phyloP scores from a whole-genome alignment of 805 yeast species.

The Candida insectorum region DNA sequence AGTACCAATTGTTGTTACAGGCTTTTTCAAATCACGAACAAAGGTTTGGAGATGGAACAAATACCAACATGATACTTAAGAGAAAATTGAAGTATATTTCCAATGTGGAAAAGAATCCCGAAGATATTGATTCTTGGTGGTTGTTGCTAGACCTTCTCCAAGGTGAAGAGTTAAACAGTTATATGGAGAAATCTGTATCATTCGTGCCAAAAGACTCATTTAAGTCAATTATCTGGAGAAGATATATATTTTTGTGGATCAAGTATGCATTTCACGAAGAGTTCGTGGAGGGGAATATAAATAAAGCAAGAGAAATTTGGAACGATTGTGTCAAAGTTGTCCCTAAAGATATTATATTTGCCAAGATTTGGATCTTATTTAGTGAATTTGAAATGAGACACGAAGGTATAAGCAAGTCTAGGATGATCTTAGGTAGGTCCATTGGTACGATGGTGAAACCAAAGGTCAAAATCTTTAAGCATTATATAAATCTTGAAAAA shows the following conservation, averaged over 20 bases:
- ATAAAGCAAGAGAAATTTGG: slow-evolving; percentile 50
- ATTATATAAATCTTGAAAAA: slow-evolving; percentile 67
- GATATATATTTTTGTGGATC: slow-evolving; percentile 71
- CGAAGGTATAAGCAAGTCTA: slow-evolving; percentile 41
- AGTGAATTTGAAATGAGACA: slow-evolving; percentile 75
- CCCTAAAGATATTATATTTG: slow-evolving; percentile 62
- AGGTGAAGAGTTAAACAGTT: slow-evolving; percentile 22
- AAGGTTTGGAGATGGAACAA: slow-evolving; percentile 61
- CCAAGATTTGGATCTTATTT: slow-evolving; percentile 68
- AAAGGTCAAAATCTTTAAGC: slow-evolving; percentile 52
- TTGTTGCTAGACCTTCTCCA: slow-evolving; percentile 52
- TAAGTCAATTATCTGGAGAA: slow-evolving; percentile 52
- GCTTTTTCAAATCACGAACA: slow-evolving; percentile 58
- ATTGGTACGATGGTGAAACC: slow-evolving; percentile 48
- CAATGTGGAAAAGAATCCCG: slow-evolving; percentile 42
- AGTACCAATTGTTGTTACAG: slow-evolving; percentile 31
- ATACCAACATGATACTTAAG: slow-evolving; percentile 42
- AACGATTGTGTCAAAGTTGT: slow-evolving; percentile 43
- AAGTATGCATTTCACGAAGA: slow-evolving; percentile 64
- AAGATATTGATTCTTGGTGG: slow-evolving; percentile 85
- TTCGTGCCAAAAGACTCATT: slow-evolving; percentile 31
- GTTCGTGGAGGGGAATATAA: slow-evolving; percentile 37
- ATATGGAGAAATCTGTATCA: slow-evolving; percentile 44
- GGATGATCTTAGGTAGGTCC: slow-evolving; percentile 69
- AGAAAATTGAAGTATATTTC: slow-evolving; percentile 55